Base-by-base conservation (phyloP, 2,329 filamentous ascomycete genomes). In the Lojkania enalia region DNA sequence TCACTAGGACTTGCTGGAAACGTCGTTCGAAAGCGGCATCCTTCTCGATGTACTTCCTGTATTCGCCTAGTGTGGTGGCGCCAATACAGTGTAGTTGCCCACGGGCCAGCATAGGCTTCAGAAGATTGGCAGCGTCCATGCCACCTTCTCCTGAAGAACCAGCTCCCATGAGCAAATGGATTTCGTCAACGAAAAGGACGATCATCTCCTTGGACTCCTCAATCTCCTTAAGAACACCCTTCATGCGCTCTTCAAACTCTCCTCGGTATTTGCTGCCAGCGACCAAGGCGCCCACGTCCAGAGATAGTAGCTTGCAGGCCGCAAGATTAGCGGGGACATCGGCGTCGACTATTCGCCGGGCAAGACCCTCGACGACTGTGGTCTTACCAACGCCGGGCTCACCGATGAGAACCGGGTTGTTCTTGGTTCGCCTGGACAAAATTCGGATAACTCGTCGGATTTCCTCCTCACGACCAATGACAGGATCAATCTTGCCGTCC, bases 201-300 rank as follows among this genome's bases (percentile, higher is more conserved):
- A 99, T 96, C 78, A 91, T 96, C 46, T 97, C 92, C 69, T 94
- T 95, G 39, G 90, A 90, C 44, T 95, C 86, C 58, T 91, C 82
- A 47, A 99, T 96, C 74, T 99, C 94, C 72, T 97, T 99, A 61
- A 99, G 73, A 4, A 99, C 94, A 43, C 92, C 91, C 81, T 99
- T 99, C 91, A 99, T 97, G 59, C 94, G 84, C 78, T 99, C 94
- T 71, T 99, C 94, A 48, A 99, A 99, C 71, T 99, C 94, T 75
- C 94, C 94, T 38, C 94, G 86, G 76, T 95, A 99, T 75, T 99
- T 99, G 82, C 90, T 96, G 57, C 94, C 94, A 46, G 94, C 94
- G 52, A 99, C 92, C 45, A 99, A 78, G 18, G 92, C 88, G 60
- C 94, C 94, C 36, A 99, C 92, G 64, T 99, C 94, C 35, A 99